phyloP scores from a whole-genome alignment of 2,329 filamentous ascomycete genomes.

The Simplicillium sp. region DNA sequence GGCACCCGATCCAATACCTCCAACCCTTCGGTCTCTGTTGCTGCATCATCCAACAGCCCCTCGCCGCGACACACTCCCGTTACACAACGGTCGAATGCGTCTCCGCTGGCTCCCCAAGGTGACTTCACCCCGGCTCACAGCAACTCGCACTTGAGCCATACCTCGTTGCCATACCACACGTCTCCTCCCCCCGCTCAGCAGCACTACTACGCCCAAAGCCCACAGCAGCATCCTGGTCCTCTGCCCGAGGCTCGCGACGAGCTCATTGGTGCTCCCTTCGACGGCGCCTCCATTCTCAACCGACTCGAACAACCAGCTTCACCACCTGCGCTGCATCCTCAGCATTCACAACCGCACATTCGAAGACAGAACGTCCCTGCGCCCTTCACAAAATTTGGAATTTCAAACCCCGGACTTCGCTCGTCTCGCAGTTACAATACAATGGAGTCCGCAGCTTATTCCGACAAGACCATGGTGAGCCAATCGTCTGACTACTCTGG shows the following conservation, averaged over 20 bases:
- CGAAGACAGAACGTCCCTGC: slow-evolving; percentile 18
- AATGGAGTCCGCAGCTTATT: slow-evolving; percentile 20
- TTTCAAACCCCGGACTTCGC: slow-evolving; percentile 45
- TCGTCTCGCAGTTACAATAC: slow-evolving; percentile 48
- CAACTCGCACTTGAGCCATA: background rate
- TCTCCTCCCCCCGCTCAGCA: slow-evolving; percentile 7
- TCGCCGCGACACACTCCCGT: slow-evolving; percentile 36
- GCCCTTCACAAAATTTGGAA: slow-evolving; percentile 41
- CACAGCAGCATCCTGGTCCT: slow-evolving; percentile 16
- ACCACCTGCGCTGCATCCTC: slow-evolving; percentile 12
- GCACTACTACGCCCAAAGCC: slow-evolving; percentile 16
- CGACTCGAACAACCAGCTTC: slow-evolving; percentile 45
- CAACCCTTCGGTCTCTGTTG: slow-evolving; percentile 23
- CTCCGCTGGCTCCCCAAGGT: slow-evolving; percentile 33
- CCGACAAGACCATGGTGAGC: slow-evolving; percentile 24
- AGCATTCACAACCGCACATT: slow-evolving; percentile 15
- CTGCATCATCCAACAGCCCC: slow-evolving; percentile 28
- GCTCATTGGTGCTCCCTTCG: slow-evolving; percentile 55
- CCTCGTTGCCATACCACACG: background rate
- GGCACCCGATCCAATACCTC: slow-evolving; percentile 34
- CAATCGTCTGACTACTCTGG: slow-evolving; percentile 21
- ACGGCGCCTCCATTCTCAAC: slow-evolving; percentile 52
- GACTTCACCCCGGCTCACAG: slow-evolving; percentile 25
- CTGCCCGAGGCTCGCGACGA: slow-evolving; percentile 38
- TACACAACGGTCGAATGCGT: slow-evolving; percentile 32